phyloP scores from a whole-genome alignment of 1,139 yeast species.

The Hanseniaspora gamundiae region DNA sequence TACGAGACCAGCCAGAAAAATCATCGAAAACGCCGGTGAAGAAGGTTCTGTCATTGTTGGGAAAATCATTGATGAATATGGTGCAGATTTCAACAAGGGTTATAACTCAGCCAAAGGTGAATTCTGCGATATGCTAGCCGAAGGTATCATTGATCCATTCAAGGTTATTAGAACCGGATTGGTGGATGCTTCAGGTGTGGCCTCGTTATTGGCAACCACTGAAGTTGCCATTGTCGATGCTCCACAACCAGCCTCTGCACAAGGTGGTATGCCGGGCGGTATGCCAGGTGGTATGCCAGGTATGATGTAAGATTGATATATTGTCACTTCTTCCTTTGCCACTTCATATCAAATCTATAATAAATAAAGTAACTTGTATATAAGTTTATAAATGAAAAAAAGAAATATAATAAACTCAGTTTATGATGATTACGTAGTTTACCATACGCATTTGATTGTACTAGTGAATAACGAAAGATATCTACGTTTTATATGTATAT shows the following conservation, averaged over 20 bases:
- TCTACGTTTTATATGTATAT: too few relatives aligned
- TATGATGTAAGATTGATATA: constrained; percentile 5
- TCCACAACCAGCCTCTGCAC: constrained; percentile 72
- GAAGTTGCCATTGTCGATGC: constrained; percentile 98
- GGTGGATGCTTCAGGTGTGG: constrained; percentile 96
- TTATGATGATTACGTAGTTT: too few relatives aligned
- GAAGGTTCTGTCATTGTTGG: constrained; percentile 98
- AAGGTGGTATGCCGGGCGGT: constrained; percentile 54
- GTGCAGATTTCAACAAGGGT: constrained; percentile 80
- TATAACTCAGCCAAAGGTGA: constrained; percentile 90
- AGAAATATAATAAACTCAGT: not conserved
- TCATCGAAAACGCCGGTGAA: constrained; percentile 97
- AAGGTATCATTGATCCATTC: constrained; percentile 98
- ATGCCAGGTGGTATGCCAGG: constrained; percentile 30
- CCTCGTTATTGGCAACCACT: constrained; percentile 93
- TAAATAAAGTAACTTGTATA: not conserved
- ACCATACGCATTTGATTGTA: too few relatives aligned
- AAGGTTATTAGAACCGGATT: constrained; percentile 97
- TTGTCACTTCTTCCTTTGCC: not conserved
- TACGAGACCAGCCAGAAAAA: constrained; percentile 92
- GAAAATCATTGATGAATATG: constrained; percentile 72
- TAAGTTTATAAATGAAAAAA: not conserved
- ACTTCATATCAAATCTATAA: not conserved
- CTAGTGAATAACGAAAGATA: too few relatives aligned
- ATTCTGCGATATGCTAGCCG: constrained; percentile 90